Percentiles rank a stretch among this genome's conserved stretches.
phyloP scores from a whole-genome alignment of 495 filamentous ascomycete genomes.

The Zalerion maritima region DNA sequence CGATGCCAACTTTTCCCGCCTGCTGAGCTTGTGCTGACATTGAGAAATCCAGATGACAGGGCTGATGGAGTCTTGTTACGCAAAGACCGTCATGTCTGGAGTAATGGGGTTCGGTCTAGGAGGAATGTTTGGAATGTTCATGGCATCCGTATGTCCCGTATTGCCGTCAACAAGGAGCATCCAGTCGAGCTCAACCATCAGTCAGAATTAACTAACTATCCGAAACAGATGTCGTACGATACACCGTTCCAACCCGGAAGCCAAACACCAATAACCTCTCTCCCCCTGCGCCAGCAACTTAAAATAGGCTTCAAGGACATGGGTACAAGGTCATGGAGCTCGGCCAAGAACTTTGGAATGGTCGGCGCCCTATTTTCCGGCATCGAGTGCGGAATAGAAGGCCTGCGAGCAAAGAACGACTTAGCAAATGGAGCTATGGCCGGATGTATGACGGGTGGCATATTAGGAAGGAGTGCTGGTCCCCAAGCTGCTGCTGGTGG shows the following conservation, averaged over 20 bases:
- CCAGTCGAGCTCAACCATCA: no score
- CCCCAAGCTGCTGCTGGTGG: conserved; percentile 82
- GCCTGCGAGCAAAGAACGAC: conserved; percentile 84
- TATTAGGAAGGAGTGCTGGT: conserved; percentile 68
- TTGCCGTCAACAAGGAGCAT: no score
- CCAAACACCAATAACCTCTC: conserved; percentile 41
- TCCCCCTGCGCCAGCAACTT: conserved; percentile 73
- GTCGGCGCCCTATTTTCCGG: conserved; percentile 83
- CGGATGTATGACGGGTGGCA: conserved; percentile 84
- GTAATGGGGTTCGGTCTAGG: conserved; percentile 82
- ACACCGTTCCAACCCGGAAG: conserved; percentile 56
- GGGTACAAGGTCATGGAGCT: conserved; percentile 67
- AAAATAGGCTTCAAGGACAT: conserved; percentile 82
- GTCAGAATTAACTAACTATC: no score
- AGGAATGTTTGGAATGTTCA: conserved; percentile 87
- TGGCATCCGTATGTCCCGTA: conserved; percentile 75
- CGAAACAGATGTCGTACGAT: conserved; percentile 73
- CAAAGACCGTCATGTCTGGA: conserved; percentile 70
- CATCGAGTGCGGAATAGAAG: conserved; percentile 92
- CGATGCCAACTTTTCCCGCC: no score
- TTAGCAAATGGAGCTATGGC: conserved; percentile 74
- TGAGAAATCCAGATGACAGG: conserved; percentile 46
- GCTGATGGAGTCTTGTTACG: conserved; percentile 78
- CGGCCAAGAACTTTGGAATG: conserved; percentile 87
- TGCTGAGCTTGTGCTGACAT: no score